phyloP scores from a whole-genome alignment of 345 rosid species.

The Arabis hirsuta region DNA sequence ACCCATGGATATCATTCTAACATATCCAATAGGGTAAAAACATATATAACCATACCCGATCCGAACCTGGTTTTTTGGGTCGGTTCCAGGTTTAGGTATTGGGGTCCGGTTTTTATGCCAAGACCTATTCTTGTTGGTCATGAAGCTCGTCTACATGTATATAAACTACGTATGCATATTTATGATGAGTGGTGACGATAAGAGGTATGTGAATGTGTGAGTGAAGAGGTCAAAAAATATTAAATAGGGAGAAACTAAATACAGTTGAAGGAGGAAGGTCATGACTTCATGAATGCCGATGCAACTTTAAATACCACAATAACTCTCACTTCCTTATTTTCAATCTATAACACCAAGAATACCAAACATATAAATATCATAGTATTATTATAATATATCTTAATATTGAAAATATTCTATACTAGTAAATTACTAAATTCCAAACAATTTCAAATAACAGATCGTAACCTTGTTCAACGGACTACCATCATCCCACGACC shows the following conservation, averaged over 20 bases:
- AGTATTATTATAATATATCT: not conserved
- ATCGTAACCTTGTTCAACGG: constrained; percentile 28
- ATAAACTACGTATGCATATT: not conserved
- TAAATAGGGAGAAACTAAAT: constrained; percentile 42
- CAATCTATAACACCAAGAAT: constrained; percentile 27
- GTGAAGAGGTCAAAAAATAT: constrained; percentile 28
- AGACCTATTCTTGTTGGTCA: no score
- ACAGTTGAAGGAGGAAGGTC: constrained; percentile 49
- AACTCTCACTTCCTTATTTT: constrained; percentile 42
- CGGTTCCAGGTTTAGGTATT: no score
- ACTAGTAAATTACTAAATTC: not conserved
- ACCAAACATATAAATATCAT: not conserved
- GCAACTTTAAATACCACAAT: constrained; percentile 43
- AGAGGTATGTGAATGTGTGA: constrained; percentile 26
- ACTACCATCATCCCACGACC: constrained; percentile 30
- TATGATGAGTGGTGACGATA: constrained; percentile 2
- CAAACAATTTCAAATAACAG: constrained; percentile 25
- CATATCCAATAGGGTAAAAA: no score
- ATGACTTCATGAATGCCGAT: constrained; percentile 47
- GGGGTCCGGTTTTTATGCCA: no score
- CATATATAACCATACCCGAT: no score
- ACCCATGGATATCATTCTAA: no score
- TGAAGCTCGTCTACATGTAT: constrained; percentile 28
- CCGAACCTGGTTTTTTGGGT: no score
- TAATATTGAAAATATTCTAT: not conserved